phyloP scores from a whole-genome alignment of 2,329 filamentous ascomycete species.

The Cladophialophora chaetospira region DNA sequence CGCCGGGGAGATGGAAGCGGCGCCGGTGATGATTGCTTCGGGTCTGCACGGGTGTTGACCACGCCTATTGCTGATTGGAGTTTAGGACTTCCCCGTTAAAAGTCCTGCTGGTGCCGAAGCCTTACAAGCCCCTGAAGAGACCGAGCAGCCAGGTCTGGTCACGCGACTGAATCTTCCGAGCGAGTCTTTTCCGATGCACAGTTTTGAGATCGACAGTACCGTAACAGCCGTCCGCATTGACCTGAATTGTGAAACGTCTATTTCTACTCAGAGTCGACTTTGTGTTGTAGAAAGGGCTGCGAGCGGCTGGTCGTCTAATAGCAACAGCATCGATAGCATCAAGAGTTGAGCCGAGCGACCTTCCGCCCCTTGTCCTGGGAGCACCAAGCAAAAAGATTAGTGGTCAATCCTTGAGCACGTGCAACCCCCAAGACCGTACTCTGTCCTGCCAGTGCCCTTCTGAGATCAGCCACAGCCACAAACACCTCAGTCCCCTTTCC shows the following conservation, averaged over 20 bases:
- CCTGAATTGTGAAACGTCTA: too few relatives aligned
- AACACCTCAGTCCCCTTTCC: not conserved
- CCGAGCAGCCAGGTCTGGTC: not conserved
- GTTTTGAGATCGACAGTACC: too few relatives aligned
- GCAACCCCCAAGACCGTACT: not conserved
- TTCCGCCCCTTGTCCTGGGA: not conserved
- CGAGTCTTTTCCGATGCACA: not conserved
- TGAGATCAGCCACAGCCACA: not conserved
- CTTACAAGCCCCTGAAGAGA: constrained; percentile 1
- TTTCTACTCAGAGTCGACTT: too few relatives aligned
- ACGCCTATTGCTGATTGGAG: constrained; percentile 2
- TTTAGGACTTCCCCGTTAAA: not conserved
- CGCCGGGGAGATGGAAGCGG: constrained; percentile 6
- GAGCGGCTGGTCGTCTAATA: too few relatives aligned
- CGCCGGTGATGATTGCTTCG: constrained; percentile 4
- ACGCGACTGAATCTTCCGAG: not conserved
- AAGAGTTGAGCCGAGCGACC: not conserved
- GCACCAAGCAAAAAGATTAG: not conserved
- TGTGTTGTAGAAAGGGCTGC: too few relatives aligned
- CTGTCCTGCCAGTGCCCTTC: not conserved
- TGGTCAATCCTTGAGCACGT: not conserved
- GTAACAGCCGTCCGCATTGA: too few relatives aligned
- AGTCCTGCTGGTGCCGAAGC: constrained; percentile 4
- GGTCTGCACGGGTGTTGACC: constrained; percentile 2
- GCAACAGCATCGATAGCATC: too few relatives aligned